Evolutionary conservation across 441 rosid genomes (phyloP), one percentile per base, ranked within the genome.

Genomic region (Pelargonium australe): DNA sequence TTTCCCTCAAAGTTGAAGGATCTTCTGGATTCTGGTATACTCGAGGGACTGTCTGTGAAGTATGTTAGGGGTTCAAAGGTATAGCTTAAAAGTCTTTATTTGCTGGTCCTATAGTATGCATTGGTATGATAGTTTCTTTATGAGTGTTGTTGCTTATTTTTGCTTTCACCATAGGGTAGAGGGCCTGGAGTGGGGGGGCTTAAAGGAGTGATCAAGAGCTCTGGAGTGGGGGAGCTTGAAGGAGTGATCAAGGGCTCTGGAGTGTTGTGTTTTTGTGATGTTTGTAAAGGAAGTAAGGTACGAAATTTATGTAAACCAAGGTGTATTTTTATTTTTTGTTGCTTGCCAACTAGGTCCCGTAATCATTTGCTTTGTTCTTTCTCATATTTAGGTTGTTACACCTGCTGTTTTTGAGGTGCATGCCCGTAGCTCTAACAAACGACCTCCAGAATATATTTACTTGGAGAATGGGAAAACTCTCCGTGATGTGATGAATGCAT

Each of bases 351-450:
- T 11, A 49, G 55, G 2, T 11, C 13, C 14, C n/a, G 5, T 10
- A 49, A 49, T 11, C n/a, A 49, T 13, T 49, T 49, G 12, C n/a
- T 4, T 13, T 49, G 55, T 13, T 13, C 14, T 3, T 49, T 13
- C n/a, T 12, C n/a, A n/a, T 49, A 65, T 72, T 64, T 73, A 94
- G 98, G 87, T 83, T 69, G 84, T 91, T 68, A 67, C 85, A 0
- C 87, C 98, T 58, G 40, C 78, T 19, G 53, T 77, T 28, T 94
- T 74, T 65, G 97, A 91, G 87, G 19, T 79, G 78, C 98, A 94
- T 83, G 98, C 98, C 28, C 84, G 83, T 69, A 88, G 95, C 84
- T 34, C 83, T 63, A 94, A 94, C 77, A 89, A 89, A 72, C 91
- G 87, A n/a, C 95, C 97, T 10, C 87, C 95, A 20, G 98, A 91